Evolutionary conservation across 2,329 filamentous ascomycete genomes (phyloP), one percentile per base, ranked within the genome.

Genomic region (Periconia sp.): DNA sequence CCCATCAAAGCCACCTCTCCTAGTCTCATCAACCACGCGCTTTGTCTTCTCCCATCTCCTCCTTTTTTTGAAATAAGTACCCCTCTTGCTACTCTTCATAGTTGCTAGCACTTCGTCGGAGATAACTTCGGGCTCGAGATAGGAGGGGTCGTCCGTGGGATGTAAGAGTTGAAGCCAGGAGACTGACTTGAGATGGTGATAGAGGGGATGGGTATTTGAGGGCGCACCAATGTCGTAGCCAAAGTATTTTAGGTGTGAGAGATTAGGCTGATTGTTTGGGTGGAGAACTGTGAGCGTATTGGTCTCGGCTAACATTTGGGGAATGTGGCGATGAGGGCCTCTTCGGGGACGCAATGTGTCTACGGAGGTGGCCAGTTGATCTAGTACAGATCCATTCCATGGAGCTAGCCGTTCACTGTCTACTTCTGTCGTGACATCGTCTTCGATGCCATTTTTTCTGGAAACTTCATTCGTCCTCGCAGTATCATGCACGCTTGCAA

Each of bases 141-240:
- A 96, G 4, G 87, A 83, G 1, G 81, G 79, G 68, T 97, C 94
- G 21, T 83, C 75, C 24, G 82, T 73, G 0, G 94, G 94, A 17
- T 87, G 80, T 12, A 96, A 74, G 4, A 99, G 82, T 70, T 97
- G 92, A 2, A 99, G 81, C 92, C 92, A 99, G 19, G 89, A 92
- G 21, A 97, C 77, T 4, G 87, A 83, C 59, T 92, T 86, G 37
- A 99, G 82, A 65, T 94, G 86, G 12, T 82, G 86, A 68, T 87
- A 81, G 9, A 99, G 82, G 1, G 94, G 92, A 65, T 97, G 94
- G 0, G 74, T 69, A 17, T 83, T 76, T 11, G 80, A 40, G 59
- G 78, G 80, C 52, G 79, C 80, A 30, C 85, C 80, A 54, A 80
- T 75, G 70, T 95, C 90, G 73, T 86, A 97, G 68, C 84, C 84